phyloP scores from a whole-genome alignment of 805 yeast species.

The Myxozyma geophila region DNA sequence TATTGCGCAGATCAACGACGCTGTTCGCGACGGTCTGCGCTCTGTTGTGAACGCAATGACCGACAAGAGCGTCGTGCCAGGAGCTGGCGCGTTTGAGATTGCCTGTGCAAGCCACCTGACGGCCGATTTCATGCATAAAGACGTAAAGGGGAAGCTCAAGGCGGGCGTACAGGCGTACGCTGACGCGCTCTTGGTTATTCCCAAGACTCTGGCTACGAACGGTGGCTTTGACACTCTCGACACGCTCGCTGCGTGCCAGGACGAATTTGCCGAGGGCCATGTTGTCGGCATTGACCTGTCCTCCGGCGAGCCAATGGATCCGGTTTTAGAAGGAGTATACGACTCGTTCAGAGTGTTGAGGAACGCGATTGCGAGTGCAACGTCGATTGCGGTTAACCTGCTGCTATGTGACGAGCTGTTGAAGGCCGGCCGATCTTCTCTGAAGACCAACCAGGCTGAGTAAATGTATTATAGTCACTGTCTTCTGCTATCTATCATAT shows the following conservation, averaged over 20 bases:
- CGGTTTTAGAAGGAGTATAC: slow-evolving; percentile 93
- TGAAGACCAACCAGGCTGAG: slow-evolving; percentile 58
- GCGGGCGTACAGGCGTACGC: slow-evolving; percentile 93
- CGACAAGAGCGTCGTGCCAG: slow-evolving; percentile 87
- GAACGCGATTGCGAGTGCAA: slow-evolving; percentile 89
- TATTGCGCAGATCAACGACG: slow-evolving; percentile 91
- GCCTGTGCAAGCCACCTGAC: slow-evolving; percentile 74
- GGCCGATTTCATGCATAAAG: slow-evolving; percentile 56
- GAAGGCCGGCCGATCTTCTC: slow-evolving; percentile 94
- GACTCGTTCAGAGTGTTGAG: slow-evolving; percentile 93
- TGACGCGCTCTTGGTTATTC: slow-evolving; percentile 86
- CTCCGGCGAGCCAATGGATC: slow-evolving; percentile 95
- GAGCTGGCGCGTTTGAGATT: slow-evolving; percentile 95
- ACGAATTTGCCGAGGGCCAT: slow-evolving; percentile 72
- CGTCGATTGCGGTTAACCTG: slow-evolving; percentile 91
- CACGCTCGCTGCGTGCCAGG: slow-evolving; percentile 85
- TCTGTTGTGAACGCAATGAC: slow-evolving; percentile 90
- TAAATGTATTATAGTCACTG: neutral
- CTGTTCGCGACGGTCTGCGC: slow-evolving; percentile 94
- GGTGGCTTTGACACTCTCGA: slow-evolving; percentile 95
- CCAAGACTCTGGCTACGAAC: slow-evolving; percentile 88
- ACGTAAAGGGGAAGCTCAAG: slow-evolving; percentile 81
- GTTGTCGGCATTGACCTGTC: slow-evolving; percentile 88
- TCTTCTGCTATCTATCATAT: no score
- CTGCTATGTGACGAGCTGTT: slow-evolving; percentile 93